Evolutionary conservation across 768 basidiomycete genomes (phyloP), one percentile per base, ranked within the genome.

Genomic region (Peribolospora baueri): DNA sequence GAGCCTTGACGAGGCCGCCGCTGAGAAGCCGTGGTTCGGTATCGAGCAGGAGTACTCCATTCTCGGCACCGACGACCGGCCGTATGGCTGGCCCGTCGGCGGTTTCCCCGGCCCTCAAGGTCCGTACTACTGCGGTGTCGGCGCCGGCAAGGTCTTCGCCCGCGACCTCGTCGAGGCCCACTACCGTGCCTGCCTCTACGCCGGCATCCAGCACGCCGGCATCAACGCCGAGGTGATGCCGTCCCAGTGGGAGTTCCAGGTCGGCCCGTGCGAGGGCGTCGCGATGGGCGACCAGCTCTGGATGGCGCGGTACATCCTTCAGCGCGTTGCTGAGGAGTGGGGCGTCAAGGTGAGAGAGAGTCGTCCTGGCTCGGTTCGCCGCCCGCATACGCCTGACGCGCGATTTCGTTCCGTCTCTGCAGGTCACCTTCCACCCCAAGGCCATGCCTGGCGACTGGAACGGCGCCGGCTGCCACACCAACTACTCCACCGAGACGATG

Each of bases 221-320:
- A 95, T 98, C 73, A 98, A 97, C 68, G 91, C 91, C 58, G 93
- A 97, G 71, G 91, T 97, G 58, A 97, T 97, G 91, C 91, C 93
- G 11, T 80, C 90, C 55, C 93, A 98, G 69, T 98, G 93, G 93
- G 93, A 98, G 73, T 98, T 91, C 82, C 93, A 98, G 70, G 87
- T 98, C 62, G 91, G 93, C 53, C 93, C 93, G 40, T 97, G 91
- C 64, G 82, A 84, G 68, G 93, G 93, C 54, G 95, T 97, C 68
- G 74, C 81, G 57, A 91, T 97, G 87, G 93, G 93, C 62, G 93
- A 98, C 69, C 91, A 98, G 71, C 80, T 98, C 63, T 93, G 88
- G 87, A 87, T 97, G 78, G 86, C 93, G 43, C 84, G 93, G 62
- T 98, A 82, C 75, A 82, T 98, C 62, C 80, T 97, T 63, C 69